These are phyloP conservation scores for Gardenia jasminoides DNA, from an alignment of 257 asterid species.

Conservation along the genomic window DNA sequence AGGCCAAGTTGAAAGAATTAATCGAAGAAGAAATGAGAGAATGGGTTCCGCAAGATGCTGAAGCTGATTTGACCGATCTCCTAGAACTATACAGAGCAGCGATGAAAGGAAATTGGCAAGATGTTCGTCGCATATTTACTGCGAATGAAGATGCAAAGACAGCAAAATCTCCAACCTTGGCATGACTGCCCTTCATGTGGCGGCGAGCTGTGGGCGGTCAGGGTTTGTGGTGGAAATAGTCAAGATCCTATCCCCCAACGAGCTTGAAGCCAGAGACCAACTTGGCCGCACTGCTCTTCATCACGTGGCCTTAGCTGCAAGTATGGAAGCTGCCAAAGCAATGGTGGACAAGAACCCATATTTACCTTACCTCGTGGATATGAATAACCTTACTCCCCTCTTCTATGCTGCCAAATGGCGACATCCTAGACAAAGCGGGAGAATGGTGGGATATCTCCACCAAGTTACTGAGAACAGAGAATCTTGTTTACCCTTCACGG, in stretches of 20 bases:
- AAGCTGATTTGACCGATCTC: no score
- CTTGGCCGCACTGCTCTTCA: background rate
- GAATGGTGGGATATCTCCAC: background rate
- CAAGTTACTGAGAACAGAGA: background rate
- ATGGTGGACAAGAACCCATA: background rate
- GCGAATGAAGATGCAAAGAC: background rate
- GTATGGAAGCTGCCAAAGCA: background rate
- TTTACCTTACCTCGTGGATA: background rate
- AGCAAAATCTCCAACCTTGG: background rate
- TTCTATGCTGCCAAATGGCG: background rate
- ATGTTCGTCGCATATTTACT: background rate
- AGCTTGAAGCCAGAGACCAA: background rate
- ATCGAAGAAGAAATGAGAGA: no score
- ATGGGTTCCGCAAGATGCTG: no score
- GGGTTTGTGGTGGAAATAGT: background rate
- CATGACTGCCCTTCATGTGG: constrained; percentile 2
- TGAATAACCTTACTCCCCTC: background rate
- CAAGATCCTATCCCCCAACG: no score
- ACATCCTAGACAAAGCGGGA: background rate
- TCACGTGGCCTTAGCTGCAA: background rate
- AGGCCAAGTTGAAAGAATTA: no score
- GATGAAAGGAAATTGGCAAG: background rate
- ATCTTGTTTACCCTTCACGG: background rate
- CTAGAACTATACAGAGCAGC: background rate
- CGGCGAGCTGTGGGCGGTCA: background rate